phyloP scores from a whole-genome alignment of 2,329 filamentous ascomycete genomes.

The Ceratocystis smalleyi region DNA sequence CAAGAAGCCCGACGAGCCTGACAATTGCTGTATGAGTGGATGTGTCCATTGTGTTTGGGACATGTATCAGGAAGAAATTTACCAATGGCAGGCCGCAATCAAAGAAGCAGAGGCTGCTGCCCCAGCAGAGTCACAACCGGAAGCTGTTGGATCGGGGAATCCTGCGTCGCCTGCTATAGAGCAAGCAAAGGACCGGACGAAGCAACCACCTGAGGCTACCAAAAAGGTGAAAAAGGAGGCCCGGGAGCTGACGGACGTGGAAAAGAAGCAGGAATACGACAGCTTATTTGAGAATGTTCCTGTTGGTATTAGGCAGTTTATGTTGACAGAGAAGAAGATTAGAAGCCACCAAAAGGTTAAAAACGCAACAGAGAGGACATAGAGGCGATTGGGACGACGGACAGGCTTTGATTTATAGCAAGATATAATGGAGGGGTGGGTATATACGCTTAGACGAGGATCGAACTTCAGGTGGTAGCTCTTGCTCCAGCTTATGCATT shows the following conservation, averaged over 20 bases:
- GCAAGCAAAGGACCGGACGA: neutral
- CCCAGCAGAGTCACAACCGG: slow-evolving; percentile 18
- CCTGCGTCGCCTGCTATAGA: neutral
- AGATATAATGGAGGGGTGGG: neutral
- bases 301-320: slow-evolving; percentile 88
- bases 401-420: neutral
- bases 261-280: slow-evolving; percentile 33
- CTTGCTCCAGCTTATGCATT: too few relatives aligned
- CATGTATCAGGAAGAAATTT: slow-evolving; percentile 74
- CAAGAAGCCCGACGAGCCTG: slow-evolving; percentile 71
- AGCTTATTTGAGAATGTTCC: slow-evolving; percentile 68
- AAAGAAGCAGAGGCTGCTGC: slow-evolving; percentile 35
- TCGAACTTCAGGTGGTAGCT: too few relatives aligned
- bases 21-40: slow-evolving; percentile 98
- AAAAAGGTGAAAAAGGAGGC: neutral
- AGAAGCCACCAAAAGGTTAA: slow-evolving; percentile 51
- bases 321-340: slow-evolving; percentile 87
- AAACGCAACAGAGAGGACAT: slow-evolving; percentile 30
- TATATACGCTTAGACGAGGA: neutral
- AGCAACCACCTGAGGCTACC: neutral
- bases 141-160: slow-evolving; percentile 1
- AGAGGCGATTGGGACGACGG: slow-evolving; percentile 25
- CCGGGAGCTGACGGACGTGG: neutral
- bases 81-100: slow-evolving; percentile 62
- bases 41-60: slow-evolving; percentile 98